Base-by-base conservation (phyloP, 225 moss, liverwort and hornwort species). In the Marchantia polymorpha region DNA sequence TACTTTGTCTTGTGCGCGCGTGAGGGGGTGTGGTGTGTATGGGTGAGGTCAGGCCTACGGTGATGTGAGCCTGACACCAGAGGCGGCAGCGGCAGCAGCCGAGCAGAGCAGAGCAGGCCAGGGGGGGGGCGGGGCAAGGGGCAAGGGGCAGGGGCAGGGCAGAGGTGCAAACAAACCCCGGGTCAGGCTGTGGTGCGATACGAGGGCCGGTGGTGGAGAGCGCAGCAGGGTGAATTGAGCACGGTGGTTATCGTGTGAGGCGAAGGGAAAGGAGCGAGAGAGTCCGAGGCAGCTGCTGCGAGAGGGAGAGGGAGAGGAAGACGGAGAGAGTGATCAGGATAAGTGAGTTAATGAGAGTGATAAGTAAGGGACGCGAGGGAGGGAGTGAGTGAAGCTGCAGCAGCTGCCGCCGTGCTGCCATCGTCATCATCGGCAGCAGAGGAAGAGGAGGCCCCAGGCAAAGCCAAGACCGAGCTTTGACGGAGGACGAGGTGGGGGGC, bases 21-120 rank as follows among this genome's bases (percentile, higher is more conserved):
- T 64, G 64, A 64, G 64, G 64, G 10, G n/a, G n/a, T n/a, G n/a
- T n/a, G n/a, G 23, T 20, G 64, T 64, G 25, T 27, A 69, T 69
- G 27, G 69, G 69, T 69, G 69, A 69, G 69, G 69, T 69, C 69
- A 69, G 69, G 69, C 16, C 64, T 64, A 64, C 11, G 56, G 56
- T 12, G 56, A 10, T 39, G 39, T 39, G 39, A 39, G 39, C 59
- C 59, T 2, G 39, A 39, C 39, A 39, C 39, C 39, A 39, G 39
- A 39, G 39, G 39, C 2, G 39, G 39, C 39, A 39, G 39, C 39
- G 5, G 39, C 39, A 14, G 8, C 55, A 55, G 55, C 8, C 55
- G 14, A 55, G 14, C 10, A 55, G 55, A 55, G 55, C 55, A 55
- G 55, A 55, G 14, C 10, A 14, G 55, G 55, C 55, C 8, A 55